Percentiles rank a stretch among this genome's conserved stretches.
Conservation (phyloP, 2,329 filamentous ascomycete species). For the Aspergillus arachidicola region DNA sequence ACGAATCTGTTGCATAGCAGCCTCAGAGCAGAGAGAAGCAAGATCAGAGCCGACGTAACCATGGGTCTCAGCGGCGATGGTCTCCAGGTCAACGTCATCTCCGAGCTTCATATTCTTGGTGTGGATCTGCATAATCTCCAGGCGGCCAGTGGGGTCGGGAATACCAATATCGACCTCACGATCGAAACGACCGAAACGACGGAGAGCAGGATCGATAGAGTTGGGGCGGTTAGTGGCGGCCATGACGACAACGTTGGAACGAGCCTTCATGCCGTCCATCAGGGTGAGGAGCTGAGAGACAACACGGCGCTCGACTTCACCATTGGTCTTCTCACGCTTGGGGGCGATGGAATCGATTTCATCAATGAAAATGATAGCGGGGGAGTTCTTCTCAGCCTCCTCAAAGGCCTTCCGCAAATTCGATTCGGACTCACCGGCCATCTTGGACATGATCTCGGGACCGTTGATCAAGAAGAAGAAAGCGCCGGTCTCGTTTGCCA, state of each 20-base stretch:
- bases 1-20: constrained; percentile 99
- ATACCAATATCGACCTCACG: constrained; percentile 98
- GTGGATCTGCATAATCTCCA: constrained; percentile 98
- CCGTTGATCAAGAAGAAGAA: constrained; percentile 99
- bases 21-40: constrained; percentile 96
- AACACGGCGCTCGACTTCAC: constrained; percentile 96
- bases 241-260: constrained; percentile 98
- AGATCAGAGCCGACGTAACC: constrained; percentile 99
- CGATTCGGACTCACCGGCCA: constrained; percentile 98
- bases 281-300: constrained; percentile 95
- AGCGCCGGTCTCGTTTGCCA: constrained; percentile 97
- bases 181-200: constrained; percentile 98
- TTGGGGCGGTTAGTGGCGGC: constrained; percentile 98
- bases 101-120: constrained; percentile 99
- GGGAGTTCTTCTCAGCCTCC: constrained; percentile 99
- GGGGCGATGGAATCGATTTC: constrained; percentile 99
- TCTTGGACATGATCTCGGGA: constrained; percentile 99
- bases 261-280: constrained; percentile 99
- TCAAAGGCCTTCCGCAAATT: constrained; percentile 99
- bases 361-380: constrained; percentile 99
- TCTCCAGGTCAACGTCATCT: constrained; percentile 94
- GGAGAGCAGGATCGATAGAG: constrained; percentile 95
- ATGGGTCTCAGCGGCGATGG: constrained; percentile 96
- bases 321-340: constrained; percentile 99
- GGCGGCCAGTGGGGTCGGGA: constrained; percentile 94